Conservation (phyloP, 139 green algal genomes). For the Gonium pectorale region DNA sequence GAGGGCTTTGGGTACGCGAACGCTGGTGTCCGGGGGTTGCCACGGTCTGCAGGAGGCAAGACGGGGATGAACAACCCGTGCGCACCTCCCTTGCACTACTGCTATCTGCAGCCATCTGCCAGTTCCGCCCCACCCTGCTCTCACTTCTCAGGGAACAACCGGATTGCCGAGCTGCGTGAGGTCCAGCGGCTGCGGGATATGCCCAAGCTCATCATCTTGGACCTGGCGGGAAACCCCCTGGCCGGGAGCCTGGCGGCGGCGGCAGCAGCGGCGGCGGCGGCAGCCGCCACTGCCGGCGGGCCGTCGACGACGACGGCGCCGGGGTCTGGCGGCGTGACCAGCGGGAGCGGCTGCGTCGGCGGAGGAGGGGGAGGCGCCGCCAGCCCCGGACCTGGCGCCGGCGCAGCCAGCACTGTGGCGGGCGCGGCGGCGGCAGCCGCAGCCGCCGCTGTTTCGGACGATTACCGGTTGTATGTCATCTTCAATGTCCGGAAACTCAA, state of each 20-base stretch:
- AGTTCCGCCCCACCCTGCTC: background rate
- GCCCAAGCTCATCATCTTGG: slow-evolving; percentile 80
- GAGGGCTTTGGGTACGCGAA: too few relatives aligned
- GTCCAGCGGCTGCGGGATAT: slow-evolving; percentile 71
- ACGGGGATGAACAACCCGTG: too few relatives aligned
- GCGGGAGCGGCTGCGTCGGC: too few relatives aligned
- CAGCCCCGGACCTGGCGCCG: background rate
- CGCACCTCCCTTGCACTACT: background rate
- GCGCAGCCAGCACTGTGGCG: background rate
- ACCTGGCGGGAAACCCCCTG: slow-evolving; percentile 65
- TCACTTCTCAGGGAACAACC: slow-evolving; percentile 62
- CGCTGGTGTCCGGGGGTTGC: background rate
- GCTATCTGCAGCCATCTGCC: too few relatives aligned
- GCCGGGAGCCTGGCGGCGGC: slow-evolving; percentile 29
- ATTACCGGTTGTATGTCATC: slow-evolving; percentile 77
- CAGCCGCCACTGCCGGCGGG: background rate
- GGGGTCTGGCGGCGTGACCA: too few relatives aligned
- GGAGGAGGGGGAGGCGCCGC: too few relatives aligned
- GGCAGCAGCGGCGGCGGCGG: slow-evolving; percentile 22
- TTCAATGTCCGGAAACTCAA: slow-evolving; percentile 79
- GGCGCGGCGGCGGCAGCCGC: background rate
- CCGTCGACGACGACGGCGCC: too few relatives aligned
- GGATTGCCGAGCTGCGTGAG: slow-evolving; percentile 67
- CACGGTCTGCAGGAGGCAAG: background rate
- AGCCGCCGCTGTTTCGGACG: slow-evolving; percentile 20